Evolutionary conservation across 495 filamentous ascomycete species (phyloP), one percentile per base, ranked within the genome.

Genomic region (Penicillium roqueforti): DNA sequence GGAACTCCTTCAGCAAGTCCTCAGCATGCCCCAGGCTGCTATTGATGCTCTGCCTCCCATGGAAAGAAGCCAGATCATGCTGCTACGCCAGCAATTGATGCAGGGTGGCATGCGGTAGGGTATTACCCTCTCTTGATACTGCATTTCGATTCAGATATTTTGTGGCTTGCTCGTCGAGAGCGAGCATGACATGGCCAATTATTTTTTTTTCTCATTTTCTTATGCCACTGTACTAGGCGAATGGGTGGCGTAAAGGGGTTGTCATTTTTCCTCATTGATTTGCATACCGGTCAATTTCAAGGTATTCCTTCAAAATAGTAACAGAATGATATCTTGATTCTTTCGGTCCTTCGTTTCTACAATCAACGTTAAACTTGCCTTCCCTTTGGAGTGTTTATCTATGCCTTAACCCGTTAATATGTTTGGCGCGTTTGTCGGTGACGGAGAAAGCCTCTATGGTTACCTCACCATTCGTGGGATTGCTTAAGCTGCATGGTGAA

Each of bases 11-110:
- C 79, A 84, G 51, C 85, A 88, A 48, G 86, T 96, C 8, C 71
- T 95, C 68, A 80, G 67, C 43, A 81, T 96, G 77, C 79, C 89
- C 10, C 84, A 87, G 57, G 79, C 86, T 50, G 78, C 83, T 48
- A 88, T 96, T 60, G 85, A 92, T 66, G 78, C 81, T 39, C 70
- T 96, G 16, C 84, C 87, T 6, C 85, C 88, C 18, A 76, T 77
- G 25, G 84, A 91, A 55, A 77, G 88, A 32, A 80, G 77, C 37
- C 91, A 96, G 67, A 84, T 95, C 44, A 78, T 95, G 76, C 73
- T 83, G 26, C 68, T 95, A 31, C 74, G 83, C 46, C 76, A 81
- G 58, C 78, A 81, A 56, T 63, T 83, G 40, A 71, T 79, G 71
- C 67, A 76, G 36, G 68, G 75, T 32, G 74, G 60, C 7, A 72